These are phyloP conservation scores for Ceriops decandra DNA, from an alignment of 345 rosid genomes.

Conservation along the genomic window DNA sequence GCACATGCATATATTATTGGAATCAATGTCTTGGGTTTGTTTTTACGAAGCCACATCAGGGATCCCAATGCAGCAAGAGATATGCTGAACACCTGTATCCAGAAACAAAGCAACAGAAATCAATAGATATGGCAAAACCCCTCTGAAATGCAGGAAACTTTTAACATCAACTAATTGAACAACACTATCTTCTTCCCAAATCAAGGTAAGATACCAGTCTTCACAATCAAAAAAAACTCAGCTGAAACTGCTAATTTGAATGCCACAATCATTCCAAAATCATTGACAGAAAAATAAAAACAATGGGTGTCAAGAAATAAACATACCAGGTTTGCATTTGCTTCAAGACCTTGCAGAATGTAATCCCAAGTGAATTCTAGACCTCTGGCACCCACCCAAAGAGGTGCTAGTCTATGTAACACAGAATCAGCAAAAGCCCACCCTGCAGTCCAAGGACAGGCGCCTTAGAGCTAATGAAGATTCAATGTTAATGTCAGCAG, in stretches of 20 bases:
- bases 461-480: neutral
- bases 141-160: neutral
- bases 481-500: neutral
- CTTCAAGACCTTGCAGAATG: constrained; percentile 91
- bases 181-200: neutral
- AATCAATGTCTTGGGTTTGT: constrained; percentile 83
- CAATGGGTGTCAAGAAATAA: constrained; percentile 1
- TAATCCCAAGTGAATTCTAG: constrained; percentile 93
- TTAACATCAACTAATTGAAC: neutral
- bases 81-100: constrained; percentile 69
- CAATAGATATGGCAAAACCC: neutral
- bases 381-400: constrained; percentile 97
- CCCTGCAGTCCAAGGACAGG: constrained; percentile 38
- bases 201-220: neutral
- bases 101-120: constrained; percentile 10
- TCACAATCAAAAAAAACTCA: neutral
- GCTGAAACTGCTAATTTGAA: neutral
- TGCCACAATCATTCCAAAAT: neutral
- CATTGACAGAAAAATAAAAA: neutral
- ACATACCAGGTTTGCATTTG: constrained; percentile 86
- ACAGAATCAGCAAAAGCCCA: constrained; percentile 99
- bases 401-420: constrained; percentile 88
- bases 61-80: constrained; percentile 96
- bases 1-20: constrained; percentile 88
- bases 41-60: constrained; percentile 94